Evolutionary conservation across 208 protist species (phyloP).

Genomic region (Trypanosoma platydactyli): DNA sequence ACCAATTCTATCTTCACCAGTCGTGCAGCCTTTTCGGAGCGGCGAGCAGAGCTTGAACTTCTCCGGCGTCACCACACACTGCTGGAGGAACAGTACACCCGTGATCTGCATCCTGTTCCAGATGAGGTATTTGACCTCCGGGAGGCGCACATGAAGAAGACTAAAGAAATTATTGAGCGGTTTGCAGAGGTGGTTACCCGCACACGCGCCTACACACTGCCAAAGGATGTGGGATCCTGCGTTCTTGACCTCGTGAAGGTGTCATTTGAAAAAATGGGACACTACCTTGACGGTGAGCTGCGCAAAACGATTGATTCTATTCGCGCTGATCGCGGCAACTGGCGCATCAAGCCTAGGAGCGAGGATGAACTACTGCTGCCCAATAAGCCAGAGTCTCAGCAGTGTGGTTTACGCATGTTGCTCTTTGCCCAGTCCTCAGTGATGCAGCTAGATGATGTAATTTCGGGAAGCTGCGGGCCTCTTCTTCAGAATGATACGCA

Average conservation of each 20-base stretch:
- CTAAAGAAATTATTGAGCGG: conserved; percentile 65
- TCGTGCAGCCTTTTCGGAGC: conserved; percentile 41
- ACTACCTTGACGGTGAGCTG: conserved; percentile 68
- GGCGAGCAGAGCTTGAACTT: conserved; percentile 57
- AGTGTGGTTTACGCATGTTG: conserved; percentile 84
- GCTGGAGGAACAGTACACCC: conserved; percentile 82
- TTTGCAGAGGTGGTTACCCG: conserved; percentile 60
- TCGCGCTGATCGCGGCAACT: conserved; percentile 65
- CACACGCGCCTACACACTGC: conserved; percentile 54
- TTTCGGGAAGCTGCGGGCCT: conserved; percentile 45
- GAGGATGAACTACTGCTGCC: conserved; percentile 72
- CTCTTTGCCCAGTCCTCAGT: conserved; percentile 83
- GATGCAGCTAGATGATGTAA: conserved; percentile 65
- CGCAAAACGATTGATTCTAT: conserved; percentile 69
- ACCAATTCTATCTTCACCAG: conserved; percentile 61
- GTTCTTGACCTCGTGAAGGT: conserved; percentile 55
- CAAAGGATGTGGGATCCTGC: conserved; percentile 48
- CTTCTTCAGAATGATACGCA: conserved; percentile 53
- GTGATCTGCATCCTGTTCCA: conserved; percentile 62
- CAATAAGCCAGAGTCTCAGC: conserved; percentile 65
- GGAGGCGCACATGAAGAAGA: conserved; percentile 84
- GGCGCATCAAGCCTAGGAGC: conserved; percentile 60
- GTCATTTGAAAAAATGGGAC: conserved; percentile 47
- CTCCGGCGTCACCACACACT: conserved; percentile 66
- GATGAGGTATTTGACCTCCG: conserved; percentile 76